Conservation (phyloP, 163 green algal species). For the Volvox carteri region DNA sequence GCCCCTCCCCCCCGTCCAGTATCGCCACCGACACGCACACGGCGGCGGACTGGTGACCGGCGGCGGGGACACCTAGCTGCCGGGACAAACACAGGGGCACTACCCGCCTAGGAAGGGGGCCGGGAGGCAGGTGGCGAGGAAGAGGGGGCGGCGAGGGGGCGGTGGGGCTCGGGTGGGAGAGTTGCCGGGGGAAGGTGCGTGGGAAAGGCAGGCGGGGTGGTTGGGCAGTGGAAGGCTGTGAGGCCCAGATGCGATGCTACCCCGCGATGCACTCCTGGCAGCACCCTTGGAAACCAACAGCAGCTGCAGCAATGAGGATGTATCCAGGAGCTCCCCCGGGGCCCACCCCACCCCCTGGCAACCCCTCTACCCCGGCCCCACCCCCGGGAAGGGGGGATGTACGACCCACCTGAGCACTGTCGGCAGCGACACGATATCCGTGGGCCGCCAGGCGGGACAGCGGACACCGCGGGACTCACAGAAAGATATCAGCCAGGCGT, state of each 20-base stretch:
- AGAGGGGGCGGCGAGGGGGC: neutral
- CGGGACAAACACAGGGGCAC: neutral
- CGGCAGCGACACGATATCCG: constrained; percentile 9
- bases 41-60: neutral
- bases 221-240: too few species aligned
- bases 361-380: too few species aligned
- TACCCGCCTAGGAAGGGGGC: neutral
- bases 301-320: too few species aligned
- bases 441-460: neutral
- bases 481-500: neutral
- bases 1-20: neutral
- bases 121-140: neutral
- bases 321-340: too few species aligned
- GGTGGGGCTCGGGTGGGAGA: too few species aligned
- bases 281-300: too few species aligned
- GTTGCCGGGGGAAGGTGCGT: neutral
- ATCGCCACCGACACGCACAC: constrained; percentile 16
- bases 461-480: neutral
- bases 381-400: neutral
- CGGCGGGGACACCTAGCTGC: neutral
- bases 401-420: constrained; percentile 23
- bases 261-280: too few species aligned
- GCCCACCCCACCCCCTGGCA: too few species aligned
- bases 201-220: too few species aligned
- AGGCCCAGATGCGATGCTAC: too few species aligned